Conservation (phyloP, 345 rosid species). For the Balakata baccata region DNA sequence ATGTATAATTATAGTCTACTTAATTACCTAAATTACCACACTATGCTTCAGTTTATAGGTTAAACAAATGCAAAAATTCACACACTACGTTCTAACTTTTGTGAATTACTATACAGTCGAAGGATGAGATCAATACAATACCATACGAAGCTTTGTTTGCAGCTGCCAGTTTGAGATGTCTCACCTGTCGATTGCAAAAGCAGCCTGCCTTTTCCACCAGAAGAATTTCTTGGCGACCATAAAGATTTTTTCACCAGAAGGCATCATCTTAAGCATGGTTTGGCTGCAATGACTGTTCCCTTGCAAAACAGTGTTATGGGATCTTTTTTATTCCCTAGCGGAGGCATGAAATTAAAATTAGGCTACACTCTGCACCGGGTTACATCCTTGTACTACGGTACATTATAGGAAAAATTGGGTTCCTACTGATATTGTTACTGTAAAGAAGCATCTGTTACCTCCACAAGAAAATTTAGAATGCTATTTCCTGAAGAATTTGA, state of each 20-base stretch:
- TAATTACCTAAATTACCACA: background rate
- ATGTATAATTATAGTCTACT: background rate
- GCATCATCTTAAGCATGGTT: background rate
- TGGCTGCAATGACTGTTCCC: background rate
- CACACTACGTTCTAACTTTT: background rate
- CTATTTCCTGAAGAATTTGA: slow-evolving; percentile 77
- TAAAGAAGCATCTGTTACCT: slow-evolving; percentile 11
- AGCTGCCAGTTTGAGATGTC: background rate
- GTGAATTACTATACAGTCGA: background rate
- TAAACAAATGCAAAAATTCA: background rate
- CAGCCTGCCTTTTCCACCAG: background rate
- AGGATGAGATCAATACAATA: background rate
- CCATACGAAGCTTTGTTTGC: background rate
- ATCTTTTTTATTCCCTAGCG: background rate
- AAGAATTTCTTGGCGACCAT: background rate
- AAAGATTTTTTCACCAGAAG: background rate
- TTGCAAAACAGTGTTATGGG: background rate
- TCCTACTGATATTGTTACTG: background rate
- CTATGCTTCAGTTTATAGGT: background rate
- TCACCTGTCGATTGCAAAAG: background rate
- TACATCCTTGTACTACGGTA: background rate
- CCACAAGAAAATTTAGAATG: slow-evolving; percentile 41
- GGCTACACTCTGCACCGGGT: slow-evolving; percentile 5
- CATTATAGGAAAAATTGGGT: background rate
- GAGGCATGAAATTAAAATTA: background rate